Percentiles rank a stretch among this genome's conserved stretches.
Evolutionary conservation across 805 yeast genomes (phyloP).

Genomic region (Yamadazyma takamatsuzukensis): DNA sequence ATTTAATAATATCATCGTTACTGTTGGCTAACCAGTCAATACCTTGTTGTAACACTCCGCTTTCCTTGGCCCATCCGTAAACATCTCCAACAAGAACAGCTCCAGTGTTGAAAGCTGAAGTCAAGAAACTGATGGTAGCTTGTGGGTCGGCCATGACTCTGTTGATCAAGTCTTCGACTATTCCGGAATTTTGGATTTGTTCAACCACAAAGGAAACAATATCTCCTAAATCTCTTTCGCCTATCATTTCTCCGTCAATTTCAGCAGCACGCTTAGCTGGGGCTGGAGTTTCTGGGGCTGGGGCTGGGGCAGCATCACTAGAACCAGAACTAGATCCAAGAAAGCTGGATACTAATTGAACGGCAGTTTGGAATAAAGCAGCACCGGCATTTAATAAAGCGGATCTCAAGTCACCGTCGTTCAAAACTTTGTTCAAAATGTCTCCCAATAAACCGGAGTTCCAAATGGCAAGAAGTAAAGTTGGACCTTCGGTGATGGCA

Average conservation of each 20-base stretch:
- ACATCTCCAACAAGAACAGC: slow-evolving; percentile 31
- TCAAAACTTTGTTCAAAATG: slow-evolving; percentile 26
- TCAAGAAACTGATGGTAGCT: slow-evolving; percentile 28
- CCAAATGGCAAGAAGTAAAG: slow-evolving; percentile 38
- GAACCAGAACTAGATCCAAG: slow-evolving; percentile 14
- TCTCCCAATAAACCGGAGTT: slow-evolving; percentile 37
- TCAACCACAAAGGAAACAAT: slow-evolving; percentile 24
- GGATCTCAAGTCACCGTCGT: slow-evolving; percentile 29
- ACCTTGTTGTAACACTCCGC: slow-evolving; percentile 29
- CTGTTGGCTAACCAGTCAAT: slow-evolving; percentile 26
- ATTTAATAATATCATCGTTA: slow-evolving; percentile 11
- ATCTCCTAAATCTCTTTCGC: slow-evolving; percentile 33
- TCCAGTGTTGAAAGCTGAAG: slow-evolving; percentile 31
- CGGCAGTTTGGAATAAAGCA: slow-evolving; percentile 29
- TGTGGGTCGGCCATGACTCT: slow-evolving; percentile 37
- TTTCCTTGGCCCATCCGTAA: slow-evolving; percentile 33
- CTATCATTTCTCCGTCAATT: slow-evolving; percentile 24
- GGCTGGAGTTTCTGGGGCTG: slow-evolving; percentile 16
- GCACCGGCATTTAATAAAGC: slow-evolving; percentile 33
- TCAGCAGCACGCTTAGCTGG: slow-evolving; percentile 15
- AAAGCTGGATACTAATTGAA: slow-evolving; percentile 20
- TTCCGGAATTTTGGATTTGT: slow-evolving; percentile 32
- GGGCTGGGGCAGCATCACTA: slow-evolving; percentile 13
- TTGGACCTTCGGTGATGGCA: slow-evolving; percentile 37
- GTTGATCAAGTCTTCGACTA: slow-evolving; percentile 25